Base-by-base conservation (phyloP, 352 stramenopile species). In the Globisporangium spiculum region DNA sequence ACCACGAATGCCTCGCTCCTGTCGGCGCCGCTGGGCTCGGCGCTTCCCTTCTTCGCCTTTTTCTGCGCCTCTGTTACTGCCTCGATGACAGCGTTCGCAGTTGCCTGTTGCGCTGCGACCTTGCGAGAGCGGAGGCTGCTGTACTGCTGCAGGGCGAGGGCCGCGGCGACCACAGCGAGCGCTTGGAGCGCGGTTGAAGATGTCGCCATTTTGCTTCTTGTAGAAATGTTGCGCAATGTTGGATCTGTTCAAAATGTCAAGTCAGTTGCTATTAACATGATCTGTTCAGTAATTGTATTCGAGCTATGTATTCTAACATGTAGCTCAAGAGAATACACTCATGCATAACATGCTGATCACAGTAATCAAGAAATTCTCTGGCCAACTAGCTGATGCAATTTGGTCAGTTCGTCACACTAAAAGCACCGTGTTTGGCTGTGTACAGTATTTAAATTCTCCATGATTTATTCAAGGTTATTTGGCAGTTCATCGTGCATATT, bases 101-200 rank as follows among this genome's bases (percentile, higher is more conserved):
- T 26, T 32, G 16, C 27, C 36, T 72, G 63, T 1, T 8, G 46
- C 20, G 68, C 10, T 3, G 54, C 6, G 9, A 53, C 30, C 22
- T 74, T 67, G 6, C 32, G 60, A 8, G 65, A 72, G 5, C 71
- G 69, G 0, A 68, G 64, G 32, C 64, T 68, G 4, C 66, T 72
- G 57, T 78, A 79, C 60, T 89, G 80, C 70, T 89, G 83, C 65
- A 91, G 63, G 24, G 65, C 68, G 18, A 88, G 55, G 6, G 73
- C 70, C 2, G 64, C 77, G 10, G 65, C 69, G 32, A 78, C 41
- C 27, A 75, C 69, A 34, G 63, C 75, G 20, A 86, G 41, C 54
- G 66, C 75, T 34, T 73, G 75, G 32, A 66, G 50, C 6, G 48
- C 59, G 1, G 10, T 44, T 27, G 30, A 27, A 16, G 64, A 26